Conservation (phyloP, 2,329 filamentous ascomycete genomes). For the Thyridium curvatum region DNA sequence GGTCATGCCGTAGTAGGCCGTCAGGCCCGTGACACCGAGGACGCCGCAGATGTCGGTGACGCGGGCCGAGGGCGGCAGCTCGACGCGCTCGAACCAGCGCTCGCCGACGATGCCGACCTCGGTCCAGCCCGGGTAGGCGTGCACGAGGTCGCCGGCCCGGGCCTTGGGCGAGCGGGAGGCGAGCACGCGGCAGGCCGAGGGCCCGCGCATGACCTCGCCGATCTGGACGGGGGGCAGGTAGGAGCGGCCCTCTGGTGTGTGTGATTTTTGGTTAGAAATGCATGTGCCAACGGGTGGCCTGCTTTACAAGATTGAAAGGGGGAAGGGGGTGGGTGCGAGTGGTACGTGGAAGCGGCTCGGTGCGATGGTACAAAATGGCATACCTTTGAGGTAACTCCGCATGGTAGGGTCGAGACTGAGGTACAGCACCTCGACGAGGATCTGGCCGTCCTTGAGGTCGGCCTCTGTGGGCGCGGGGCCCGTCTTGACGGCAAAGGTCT, state of each 20-base stretch:
- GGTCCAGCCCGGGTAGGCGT: conserved; percentile 46
- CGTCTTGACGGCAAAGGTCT: conserved; percentile 54
- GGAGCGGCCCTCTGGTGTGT: conserved; percentile 21
- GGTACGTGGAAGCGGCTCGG: neutral
- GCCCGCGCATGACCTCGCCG: conserved; percentile 53
- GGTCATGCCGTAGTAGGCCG: conserved; percentile 60
- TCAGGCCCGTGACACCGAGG: conserved; percentile 54
- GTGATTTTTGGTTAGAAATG: no score
- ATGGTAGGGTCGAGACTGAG: conserved; percentile 58
- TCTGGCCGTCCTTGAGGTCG: conserved; percentile 43
- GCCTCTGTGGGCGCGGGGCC: conserved; percentile 42
- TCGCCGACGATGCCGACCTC: conserved; percentile 47
- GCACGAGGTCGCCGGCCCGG: conserved; percentile 44
- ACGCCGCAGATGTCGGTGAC: conserved; percentile 46
- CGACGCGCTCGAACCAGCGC: conserved; percentile 24
- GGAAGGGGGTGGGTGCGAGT: no score
- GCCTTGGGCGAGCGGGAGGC: conserved; percentile 39
- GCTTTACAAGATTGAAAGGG: no score
- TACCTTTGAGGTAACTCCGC: conserved; percentile 52
- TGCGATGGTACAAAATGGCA: neutral
- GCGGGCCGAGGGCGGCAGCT: conserved; percentile 17
- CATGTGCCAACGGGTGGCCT: no score
- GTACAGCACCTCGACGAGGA: conserved; percentile 44
- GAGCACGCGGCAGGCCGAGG: conserved; percentile 44
- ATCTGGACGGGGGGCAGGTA: conserved; percentile 57